Base-by-base conservation (phyloP, 164 flowering plant species). In the Taxillus chinensis region DNA sequence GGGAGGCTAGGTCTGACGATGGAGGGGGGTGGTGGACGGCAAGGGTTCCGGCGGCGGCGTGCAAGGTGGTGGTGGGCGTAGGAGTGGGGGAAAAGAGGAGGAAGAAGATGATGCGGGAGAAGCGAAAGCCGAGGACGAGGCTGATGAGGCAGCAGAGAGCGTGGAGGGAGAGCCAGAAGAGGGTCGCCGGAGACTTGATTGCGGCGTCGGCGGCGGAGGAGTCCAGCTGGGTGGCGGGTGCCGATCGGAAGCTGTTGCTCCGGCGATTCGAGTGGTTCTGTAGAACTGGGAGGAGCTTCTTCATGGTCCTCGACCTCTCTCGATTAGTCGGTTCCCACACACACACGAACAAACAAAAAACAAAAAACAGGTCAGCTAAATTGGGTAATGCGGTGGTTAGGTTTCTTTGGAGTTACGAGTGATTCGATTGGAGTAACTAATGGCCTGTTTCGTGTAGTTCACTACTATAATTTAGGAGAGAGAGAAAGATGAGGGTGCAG, bases 81-180 rank as follows among this genome's bases (percentile, higher is more conserved):
- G 37, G 7, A 57, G 78, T 11, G 58, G 78, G 60, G 64, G 92
- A 80, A 77, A 87, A 86, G 53, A 92, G 68, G 57, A 87, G 81
- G 63, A 84, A 84, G 78, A 86, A 81, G 13, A 86, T 69, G 6
- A 92, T 69, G 38, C 89, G 89, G 27, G 95, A 89, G 75, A 89
- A 89, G 62, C 96, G 71, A 75, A 84, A 89, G 3, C 95, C 95
- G 6, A 89, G 76, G 13, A 92, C 79, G 14, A 92, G 80, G 70
- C 95, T 87, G 60, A 92, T 78, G 41, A 92, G 68, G 74, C 98
- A 89, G 74, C 95, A 89, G 15, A 92, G 64, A 8, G 82, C 78
- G 54, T 92, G 95, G 43, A 87, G 71, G 41, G 79, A 39, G 2
- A 89, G 65, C 92, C 96, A 92, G 72, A 92, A 86, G 7, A 82